A percentile compares a stretch with the other conserved stretches of the same genome.
Conservation (phyloP, 805 yeast genomes). For the Hanseniaspora vineae region DNA sequence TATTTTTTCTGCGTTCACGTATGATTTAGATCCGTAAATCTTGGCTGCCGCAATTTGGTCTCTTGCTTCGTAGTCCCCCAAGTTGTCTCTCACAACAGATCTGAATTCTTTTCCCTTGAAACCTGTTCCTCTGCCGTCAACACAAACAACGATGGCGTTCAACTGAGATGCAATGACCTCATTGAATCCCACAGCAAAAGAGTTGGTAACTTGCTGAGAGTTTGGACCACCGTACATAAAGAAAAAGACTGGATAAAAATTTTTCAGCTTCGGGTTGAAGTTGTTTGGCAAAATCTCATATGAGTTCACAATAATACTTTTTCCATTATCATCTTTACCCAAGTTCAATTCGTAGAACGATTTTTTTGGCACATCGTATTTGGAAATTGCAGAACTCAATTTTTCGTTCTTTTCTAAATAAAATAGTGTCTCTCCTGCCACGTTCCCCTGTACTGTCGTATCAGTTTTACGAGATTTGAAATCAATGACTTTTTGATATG, state of each 20-base stretch:
- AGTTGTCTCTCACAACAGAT: slow-evolving; percentile 62
- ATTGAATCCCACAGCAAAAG: slow-evolving; percentile 53
- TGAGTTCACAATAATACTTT: slow-evolving; percentile 42
- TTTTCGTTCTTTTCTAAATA: slow-evolving; percentile 29
- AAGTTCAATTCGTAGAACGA: slow-evolving; percentile 40
- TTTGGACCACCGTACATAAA: slow-evolving; percentile 95
- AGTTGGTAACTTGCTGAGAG: slow-evolving; percentile 64
- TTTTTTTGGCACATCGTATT: slow-evolving; percentile 46
- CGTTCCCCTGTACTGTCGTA: slow-evolving; percentile 9
- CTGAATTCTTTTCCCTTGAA: slow-evolving; percentile 71
- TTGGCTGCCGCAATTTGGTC: slow-evolving; percentile 86
- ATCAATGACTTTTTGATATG: slow-evolving; percentile 62
- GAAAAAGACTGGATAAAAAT: slow-evolving; percentile 75
- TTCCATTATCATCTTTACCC: slow-evolving; percentile 35
- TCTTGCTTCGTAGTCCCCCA: slow-evolving; percentile 70
- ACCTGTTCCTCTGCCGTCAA: slow-evolving; percentile 97
- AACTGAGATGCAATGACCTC: slow-evolving; percentile 65
- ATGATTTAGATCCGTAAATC: slow-evolving; percentile 45
- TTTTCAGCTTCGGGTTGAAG: slow-evolving; percentile 38
- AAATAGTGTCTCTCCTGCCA: slow-evolving; percentile 18
- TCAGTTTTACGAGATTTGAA: slow-evolving; percentile 27
- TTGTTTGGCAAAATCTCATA: slow-evolving; percentile 67
- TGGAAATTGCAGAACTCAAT: slow-evolving; percentile 25
- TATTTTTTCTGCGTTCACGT: slow-evolving; percentile 53
- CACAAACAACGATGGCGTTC: slow-evolving; percentile 79